phyloP scores from a whole-genome alignment of 2,329 filamentous ascomycete species.

The Curvularia hawaiiensis region DNA sequence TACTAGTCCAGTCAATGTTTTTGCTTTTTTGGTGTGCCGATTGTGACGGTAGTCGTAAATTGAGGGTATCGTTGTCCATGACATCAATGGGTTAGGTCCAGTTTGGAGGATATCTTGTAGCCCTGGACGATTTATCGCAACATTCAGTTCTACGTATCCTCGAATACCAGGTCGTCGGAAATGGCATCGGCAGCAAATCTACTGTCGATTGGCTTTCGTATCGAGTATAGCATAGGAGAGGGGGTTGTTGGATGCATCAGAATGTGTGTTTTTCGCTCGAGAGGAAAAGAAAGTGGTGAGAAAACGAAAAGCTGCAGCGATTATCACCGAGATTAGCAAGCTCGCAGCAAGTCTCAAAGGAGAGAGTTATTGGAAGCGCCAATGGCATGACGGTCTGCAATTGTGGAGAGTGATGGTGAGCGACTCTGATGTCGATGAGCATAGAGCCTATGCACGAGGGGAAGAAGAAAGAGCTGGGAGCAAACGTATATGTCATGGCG shows the following conservation, averaged over 20 bases:
- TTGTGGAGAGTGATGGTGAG: no score
- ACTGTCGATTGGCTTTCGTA: not conserved
- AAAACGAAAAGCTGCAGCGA: no score
- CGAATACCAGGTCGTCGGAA: not conserved
- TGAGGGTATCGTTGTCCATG: not conserved
- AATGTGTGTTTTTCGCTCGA: not conserved
- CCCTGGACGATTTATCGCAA: not conserved
- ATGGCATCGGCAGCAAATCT: not conserved
- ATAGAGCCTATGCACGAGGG: no score
- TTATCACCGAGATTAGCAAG: no score
- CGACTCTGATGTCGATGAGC: no score
- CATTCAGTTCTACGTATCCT: not conserved
- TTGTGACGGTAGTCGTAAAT: not conserved
- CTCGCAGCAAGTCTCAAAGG: no score
- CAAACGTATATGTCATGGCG: no score
- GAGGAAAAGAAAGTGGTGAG: not conserved
- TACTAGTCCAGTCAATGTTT: not conserved
- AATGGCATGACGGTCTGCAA: no score
- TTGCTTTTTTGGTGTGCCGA: not conserved
- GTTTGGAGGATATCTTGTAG: not conserved
- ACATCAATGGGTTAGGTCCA: not conserved
- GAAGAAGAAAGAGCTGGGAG: no score
- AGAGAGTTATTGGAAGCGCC: no score
- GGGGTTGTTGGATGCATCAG: no score
- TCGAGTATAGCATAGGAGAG: not conserved